Conservation (phyloP, 768 basidiomycete species). For the Boletus vermiculosoides region DNA sequence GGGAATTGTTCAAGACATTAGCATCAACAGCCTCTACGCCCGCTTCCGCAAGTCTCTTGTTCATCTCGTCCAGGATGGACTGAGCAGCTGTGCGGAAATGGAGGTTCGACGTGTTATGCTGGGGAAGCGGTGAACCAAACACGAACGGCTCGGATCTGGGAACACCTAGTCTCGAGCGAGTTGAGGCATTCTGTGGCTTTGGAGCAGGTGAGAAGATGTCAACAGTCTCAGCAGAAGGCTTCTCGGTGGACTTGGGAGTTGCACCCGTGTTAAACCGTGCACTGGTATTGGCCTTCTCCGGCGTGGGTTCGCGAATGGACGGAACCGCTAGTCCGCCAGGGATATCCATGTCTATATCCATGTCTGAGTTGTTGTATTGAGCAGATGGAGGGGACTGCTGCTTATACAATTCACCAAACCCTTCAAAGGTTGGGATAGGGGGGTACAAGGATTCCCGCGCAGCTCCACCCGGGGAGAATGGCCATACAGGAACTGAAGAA, state of each 20-base stretch:
- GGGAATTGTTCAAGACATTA: conserved; percentile 41
- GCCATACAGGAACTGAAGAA: conserved; percentile 37
- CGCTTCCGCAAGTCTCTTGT: conserved; percentile 58
- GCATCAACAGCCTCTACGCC: conserved; percentile 51
- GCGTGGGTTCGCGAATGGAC: conserved; percentile 20
- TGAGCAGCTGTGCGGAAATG: conserved; percentile 66
- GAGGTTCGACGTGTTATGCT: conserved; percentile 58
- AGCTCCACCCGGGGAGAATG: conserved; percentile 35
- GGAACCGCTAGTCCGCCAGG: conserved; percentile 34
- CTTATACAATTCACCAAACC: conserved; percentile 26
- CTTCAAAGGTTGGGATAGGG: conserved; percentile 35
- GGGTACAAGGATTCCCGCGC: conserved; percentile 39
- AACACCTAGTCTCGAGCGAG: conserved; percentile 23
- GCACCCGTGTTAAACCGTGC: conserved; percentile 24
- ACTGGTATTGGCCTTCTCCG: conserved; percentile 12
- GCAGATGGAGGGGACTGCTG: conserved; percentile 11
- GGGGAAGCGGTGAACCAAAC: conserved; percentile 74
- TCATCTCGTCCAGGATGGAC: conserved; percentile 82
- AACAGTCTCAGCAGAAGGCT: conserved; percentile 30
- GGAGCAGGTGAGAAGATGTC: conserved; percentile 45
- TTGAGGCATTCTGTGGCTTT: conserved; percentile 17
- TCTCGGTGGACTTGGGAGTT: conserved; percentile 27
- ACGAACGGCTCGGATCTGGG: conserved; percentile 53
- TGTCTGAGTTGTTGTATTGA: conserved; percentile 30
- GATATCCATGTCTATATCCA: conserved; percentile 37